Evolutionary conservation across 2,329 filamentous ascomycete species (phyloP), one percentile per base, ranked within the genome.

Genomic region (Aspergillus floridensis): DNA sequence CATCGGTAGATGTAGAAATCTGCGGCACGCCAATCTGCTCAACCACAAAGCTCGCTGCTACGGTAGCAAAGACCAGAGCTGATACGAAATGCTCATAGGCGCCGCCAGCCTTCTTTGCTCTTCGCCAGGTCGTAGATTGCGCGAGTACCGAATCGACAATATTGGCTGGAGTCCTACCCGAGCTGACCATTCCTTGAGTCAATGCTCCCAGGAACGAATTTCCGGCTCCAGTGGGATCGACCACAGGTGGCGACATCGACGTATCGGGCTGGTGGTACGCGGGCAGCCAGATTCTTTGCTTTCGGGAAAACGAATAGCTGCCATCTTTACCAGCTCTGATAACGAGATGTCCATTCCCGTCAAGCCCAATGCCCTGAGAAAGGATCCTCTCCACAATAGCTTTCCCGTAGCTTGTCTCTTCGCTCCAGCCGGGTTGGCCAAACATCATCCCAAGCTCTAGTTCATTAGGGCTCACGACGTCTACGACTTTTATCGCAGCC

Each of bases 161-260:
- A 11, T 67, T 59, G 55, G 70, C 66, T 8, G 74, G 69, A n/a
- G 59, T 61, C 54, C 72, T 69, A 10, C 68, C 77, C 26, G 70
- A 66, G 59, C 81, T 78, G 21, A 83, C 77, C 63, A 87, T 72
- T 1, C 81, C 84, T 22, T 87, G 79, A 6, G 83, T 80, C 59
- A 88, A 70, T 2, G 84, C 85, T 22, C 86, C 86, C 8, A 97
- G 80, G 68, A 97, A 98, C 0, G 90, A 88, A 75, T 99, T 99
- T 0, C 95, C 95, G 21, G 92, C 95, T 10, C 95, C 95, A 0
- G 95, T 98, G 0, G 93, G 93, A 74, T 98, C 95, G n/a, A 95
- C 79, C 1, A 97, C 91, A 54, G 68, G 61, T 61, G 73, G 72
- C 62, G 59, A 62, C 59, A 69, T 71, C 0, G 73, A 64, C 24